phyloP scores from a whole-genome alignment of 2,329 filamentous ascomycete species.

The Cordyceps farinosa region DNA sequence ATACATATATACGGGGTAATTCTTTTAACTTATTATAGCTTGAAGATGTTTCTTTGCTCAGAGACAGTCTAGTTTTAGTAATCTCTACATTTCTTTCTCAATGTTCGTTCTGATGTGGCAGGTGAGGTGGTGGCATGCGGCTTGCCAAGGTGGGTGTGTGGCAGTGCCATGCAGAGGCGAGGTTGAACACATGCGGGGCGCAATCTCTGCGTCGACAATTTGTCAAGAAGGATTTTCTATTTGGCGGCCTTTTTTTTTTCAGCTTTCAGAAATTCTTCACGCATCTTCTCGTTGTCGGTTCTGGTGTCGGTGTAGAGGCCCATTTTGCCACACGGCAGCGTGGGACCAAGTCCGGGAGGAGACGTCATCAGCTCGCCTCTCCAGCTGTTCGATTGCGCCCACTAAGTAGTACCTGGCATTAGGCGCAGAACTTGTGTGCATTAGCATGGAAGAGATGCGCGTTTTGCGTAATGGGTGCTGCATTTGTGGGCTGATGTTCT shows the following conservation, averaged over 20 bases:
- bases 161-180: background rate
- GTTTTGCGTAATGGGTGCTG: background rate
- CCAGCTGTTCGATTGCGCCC: background rate
- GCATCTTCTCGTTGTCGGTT: background rate
- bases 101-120: background rate
- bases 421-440: background rate
- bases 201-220: background rate
- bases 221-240: no score
- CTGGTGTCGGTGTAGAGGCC: background rate
- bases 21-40: background rate
- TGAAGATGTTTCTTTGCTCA: background rate
- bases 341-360: background rate
- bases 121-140: background rate
- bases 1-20: background rate
- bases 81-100: background rate
- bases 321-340: background rate
- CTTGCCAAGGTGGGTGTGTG: background rate
- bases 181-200: background rate
- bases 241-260: background rate
- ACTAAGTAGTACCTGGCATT: background rate
- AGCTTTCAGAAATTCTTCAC: background rate
- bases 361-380: slow-evolving; percentile 1
- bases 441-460: background rate
- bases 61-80: background rate
- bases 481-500: background rate